Conservation (phyloP, 148 eudicot species). For the Amaranthus palmeri region DNA sequence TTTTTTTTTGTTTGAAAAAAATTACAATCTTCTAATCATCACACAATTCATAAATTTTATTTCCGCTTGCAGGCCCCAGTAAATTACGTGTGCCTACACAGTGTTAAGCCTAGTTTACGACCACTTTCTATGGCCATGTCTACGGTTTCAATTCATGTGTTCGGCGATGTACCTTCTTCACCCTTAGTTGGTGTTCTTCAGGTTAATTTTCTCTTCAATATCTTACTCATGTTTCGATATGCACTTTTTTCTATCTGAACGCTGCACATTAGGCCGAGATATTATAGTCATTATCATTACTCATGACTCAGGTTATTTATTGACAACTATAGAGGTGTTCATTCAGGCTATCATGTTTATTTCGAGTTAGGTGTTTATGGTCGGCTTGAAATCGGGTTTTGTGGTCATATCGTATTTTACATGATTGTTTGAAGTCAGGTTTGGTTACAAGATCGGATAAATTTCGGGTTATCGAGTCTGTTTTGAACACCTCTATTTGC, state of each 20-base stretch:
- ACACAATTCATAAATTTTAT: background rate
- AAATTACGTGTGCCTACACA: conserved; percentile 80
- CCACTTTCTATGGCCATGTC: conserved; percentile 93
- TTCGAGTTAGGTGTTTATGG: too few relatives aligned
- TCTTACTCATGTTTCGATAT: background rate
- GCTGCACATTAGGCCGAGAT: background rate
- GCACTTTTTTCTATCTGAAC: background rate
- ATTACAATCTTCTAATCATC: too few relatives aligned
- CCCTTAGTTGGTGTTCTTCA: conserved; percentile 92
- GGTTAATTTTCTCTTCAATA: conserved; percentile 35
- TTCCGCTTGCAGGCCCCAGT: conserved; percentile 64
- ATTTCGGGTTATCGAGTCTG: too few relatives aligned
- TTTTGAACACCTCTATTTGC: too few relatives aligned
- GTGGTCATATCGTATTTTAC: too few relatives aligned
- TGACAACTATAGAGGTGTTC: too few relatives aligned
- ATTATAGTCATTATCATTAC: background rate
- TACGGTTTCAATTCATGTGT: conserved; percentile 73
- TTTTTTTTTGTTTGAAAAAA: too few relatives aligned
- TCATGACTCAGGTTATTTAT: too few relatives aligned
- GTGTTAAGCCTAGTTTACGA: conserved; percentile 69
- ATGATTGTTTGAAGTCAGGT: too few relatives aligned
- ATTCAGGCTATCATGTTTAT: too few relatives aligned
- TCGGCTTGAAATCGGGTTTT: too few relatives aligned
- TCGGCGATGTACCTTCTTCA: conserved; percentile 92
- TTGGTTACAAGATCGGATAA: too few relatives aligned